These are phyloP conservation scores for Leccinum huronense DNA, from an alignment of 1,284 basidiomycete genomes.

Conservation along the genomic window DNA sequence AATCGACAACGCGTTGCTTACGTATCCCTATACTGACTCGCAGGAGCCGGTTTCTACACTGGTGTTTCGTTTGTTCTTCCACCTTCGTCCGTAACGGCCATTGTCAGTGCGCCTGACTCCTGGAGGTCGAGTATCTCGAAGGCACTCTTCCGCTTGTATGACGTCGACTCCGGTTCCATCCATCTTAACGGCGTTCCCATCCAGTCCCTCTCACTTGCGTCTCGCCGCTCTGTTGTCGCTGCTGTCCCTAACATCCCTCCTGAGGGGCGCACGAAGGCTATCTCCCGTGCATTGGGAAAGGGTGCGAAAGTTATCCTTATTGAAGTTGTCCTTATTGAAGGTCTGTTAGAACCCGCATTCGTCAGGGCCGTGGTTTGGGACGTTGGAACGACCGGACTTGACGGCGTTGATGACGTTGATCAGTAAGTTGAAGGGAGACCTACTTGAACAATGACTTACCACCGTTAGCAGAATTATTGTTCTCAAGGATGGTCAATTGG, in stretches of 20 bases:
- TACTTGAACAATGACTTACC: slow-evolving; percentile 3
- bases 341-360: slow-evolving; percentile 75
- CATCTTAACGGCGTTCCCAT: slow-evolving; percentile 85
- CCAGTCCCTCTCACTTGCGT: slow-evolving; percentile 73
- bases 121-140: slow-evolving; percentile 84
- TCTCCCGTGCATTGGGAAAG: slow-evolving; percentile 85
- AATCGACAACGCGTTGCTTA: too few species aligned
- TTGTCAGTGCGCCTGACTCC: slow-evolving; percentile 79
- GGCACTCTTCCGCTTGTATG: slow-evolving; percentile 88
- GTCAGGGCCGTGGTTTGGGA: slow-evolving; percentile 69
- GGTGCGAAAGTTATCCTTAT: slow-evolving; percentile 80
- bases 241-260: slow-evolving; percentile 79
- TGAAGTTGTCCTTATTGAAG: slow-evolving; percentile 71
- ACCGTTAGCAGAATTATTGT: slow-evolving; percentile 63
- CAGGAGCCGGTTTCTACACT: slow-evolving; percentile 61
- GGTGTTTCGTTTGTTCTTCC: slow-evolving; percentile 84
- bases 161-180: slow-evolving; percentile 72
- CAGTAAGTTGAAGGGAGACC: slow-evolving; percentile 49
- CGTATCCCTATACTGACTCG: slow-evolving; percentile 71
- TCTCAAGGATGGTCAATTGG: slow-evolving; percentile 77
- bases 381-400: slow-evolving; percentile 67
- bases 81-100: slow-evolving; percentile 75
- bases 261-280: slow-evolving; percentile 86
- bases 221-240: slow-evolving; percentile 76
- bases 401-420: slow-evolving; percentile 36